These are phyloP conservation scores for Alternaria rosae DNA, from an alignment of 2,329 filamentous ascomycete genomes.

Conservation along the genomic window DNA sequence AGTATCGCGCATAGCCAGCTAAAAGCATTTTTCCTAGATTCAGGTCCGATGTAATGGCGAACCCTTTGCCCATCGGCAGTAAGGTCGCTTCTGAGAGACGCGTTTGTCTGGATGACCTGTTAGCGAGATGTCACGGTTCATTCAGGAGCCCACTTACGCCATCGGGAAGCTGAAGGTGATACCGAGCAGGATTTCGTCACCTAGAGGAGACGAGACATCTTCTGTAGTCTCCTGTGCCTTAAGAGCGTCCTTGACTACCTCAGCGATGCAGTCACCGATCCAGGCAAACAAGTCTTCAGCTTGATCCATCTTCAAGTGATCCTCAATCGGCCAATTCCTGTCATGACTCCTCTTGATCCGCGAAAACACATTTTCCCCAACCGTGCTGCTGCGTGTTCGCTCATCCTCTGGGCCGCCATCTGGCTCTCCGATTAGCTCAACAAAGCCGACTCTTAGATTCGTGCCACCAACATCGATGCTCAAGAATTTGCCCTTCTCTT, in stretches of 20 bases:
- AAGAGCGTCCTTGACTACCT: conserved; percentile 70
- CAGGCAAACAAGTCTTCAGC: conserved; percentile 79
- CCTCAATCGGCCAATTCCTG: conserved; percentile 75
- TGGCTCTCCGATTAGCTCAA: conserved; percentile 64
- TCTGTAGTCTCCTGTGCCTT: conserved; percentile 36
- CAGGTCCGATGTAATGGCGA: conserved; percentile 67
- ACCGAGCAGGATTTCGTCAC: conserved; percentile 65
- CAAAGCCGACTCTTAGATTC: conserved; percentile 72
- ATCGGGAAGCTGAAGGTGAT: conserved; percentile 77
- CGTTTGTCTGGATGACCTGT: conserved; percentile 55
- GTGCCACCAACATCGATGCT: conserved; percentile 66
- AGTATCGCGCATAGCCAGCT: conserved; percentile 65
- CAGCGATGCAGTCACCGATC: conserved; percentile 79
- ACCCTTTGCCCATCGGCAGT: conserved; percentile 75
- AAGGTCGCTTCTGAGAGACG: conserved; percentile 68
- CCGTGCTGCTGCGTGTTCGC: conserved; percentile 23
- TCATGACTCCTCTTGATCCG: conserved; percentile 69
- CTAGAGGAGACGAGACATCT: conserved; percentile 38
- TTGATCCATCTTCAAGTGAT: conserved; percentile 76
- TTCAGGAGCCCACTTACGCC: conserved; percentile 46
- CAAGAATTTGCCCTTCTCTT: conserved; percentile 68
- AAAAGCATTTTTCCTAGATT: conserved; percentile 68
- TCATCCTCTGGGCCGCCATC: conserved; percentile 29
- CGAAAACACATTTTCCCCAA: conserved; percentile 26
- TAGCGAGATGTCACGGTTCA: conserved; percentile 4